phyloP scores from a whole-genome alignment of 352 stramenopile species.

The Hyphochytrium catenoides region DNA sequence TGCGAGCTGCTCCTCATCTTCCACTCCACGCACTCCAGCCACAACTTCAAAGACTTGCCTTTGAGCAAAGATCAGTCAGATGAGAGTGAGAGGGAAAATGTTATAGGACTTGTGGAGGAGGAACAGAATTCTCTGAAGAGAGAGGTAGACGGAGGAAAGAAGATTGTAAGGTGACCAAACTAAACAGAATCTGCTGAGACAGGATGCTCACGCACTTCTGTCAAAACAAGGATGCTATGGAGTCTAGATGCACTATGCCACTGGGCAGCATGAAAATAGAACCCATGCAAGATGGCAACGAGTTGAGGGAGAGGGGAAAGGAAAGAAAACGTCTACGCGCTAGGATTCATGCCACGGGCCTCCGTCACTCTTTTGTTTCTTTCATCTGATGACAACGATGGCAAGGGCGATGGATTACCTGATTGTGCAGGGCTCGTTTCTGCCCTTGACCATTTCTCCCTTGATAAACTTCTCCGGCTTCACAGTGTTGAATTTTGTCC shows the following conservation, averaged over 20 bases:
- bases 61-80: too few species aligned
- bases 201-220: too few species aligned
- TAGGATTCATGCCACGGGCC: not conserved
- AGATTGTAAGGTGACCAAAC: too few species aligned
- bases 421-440: slow-evolving; percentile 85
- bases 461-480: slow-evolving; percentile 78
- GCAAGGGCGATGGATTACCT: slow-evolving; percentile 33
- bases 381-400: slow-evolving; percentile 1
- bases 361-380: too few species aligned
- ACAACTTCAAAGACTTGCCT: slow-evolving; percentile 62
- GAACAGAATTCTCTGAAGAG: too few species aligned
- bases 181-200: too few species aligned
- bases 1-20: slow-evolving; percentile 21
- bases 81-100: too few species aligned
- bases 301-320: not conserved
- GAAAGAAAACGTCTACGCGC: not conserved
- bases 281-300: too few species aligned
- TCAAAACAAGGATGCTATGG: too few species aligned
- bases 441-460: slow-evolving; percentile 68
- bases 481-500: slow-evolving; percentile 62
- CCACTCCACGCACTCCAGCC: slow-evolving; percentile 26
- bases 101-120: too few species aligned
- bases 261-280: slow-evolving; percentile 1
- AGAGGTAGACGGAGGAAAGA: too few species aligned
- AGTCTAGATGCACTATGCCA: too few species aligned